A percentile compares a stretch with the other conserved stretches of the same genome.
Evolutionary conservation across 2,329 filamentous ascomycete species (phyloP).

Genomic region (Trichoderma oligosporum): DNA sequence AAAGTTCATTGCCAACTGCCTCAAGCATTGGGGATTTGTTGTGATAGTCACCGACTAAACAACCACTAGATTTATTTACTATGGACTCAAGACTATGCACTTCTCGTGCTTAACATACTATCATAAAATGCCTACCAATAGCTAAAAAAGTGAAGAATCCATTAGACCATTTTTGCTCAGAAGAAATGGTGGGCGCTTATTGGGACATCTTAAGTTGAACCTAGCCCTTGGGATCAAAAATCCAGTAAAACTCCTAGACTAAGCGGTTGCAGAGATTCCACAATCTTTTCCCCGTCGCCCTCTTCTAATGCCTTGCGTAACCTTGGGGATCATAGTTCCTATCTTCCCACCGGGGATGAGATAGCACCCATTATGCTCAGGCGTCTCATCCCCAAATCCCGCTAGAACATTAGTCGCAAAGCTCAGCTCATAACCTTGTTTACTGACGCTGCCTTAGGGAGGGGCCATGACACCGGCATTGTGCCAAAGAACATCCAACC

Average conservation of each 20-base stretch:
- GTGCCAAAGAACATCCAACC: slow-evolving; percentile 38
- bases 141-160: too few species aligned
- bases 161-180: too few species aligned
- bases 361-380: background rate
- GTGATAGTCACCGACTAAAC: too few species aligned
- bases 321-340: background rate
- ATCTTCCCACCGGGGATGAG: background rate
- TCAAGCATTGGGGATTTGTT: too few species aligned
- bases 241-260: slow-evolving; percentile 7
- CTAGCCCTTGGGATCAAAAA: too few species aligned
- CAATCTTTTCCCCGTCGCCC: background rate
- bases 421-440: slow-evolving; percentile 39
- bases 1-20: too few species aligned
- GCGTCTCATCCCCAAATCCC: slow-evolving; percentile 22
- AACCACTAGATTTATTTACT: too few species aligned
- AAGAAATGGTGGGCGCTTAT: too few species aligned
- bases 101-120: too few species aligned
- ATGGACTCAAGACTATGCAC: too few species aligned
- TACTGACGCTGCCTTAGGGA: slow-evolving; percentile 35
- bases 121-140: too few species aligned
- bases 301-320: slow-evolving; percentile 2
- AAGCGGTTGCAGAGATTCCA: slow-evolving; percentile 5
- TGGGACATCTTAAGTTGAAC: too few species aligned
- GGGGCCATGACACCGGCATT: slow-evolving; percentile 42
- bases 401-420: slow-evolving; percentile 40